Base-by-base conservation (phyloP, 2,329 filamentous ascomycete genomes). In the Clarireedia paspali region DNA sequence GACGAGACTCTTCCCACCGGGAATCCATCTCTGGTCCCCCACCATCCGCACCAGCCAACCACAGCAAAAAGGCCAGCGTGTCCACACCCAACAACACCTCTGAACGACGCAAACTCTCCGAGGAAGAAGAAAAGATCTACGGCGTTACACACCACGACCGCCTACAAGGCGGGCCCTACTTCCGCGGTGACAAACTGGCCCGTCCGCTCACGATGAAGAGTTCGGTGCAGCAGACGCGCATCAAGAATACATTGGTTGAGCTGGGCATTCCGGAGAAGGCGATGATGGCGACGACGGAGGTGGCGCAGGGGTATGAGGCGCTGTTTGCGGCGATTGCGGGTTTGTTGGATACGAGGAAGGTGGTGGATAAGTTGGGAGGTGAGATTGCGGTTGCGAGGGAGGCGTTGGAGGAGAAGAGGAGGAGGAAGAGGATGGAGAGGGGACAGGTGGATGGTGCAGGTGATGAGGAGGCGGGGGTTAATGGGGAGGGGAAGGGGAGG, bases 131-230 rank as follows among this genome's bases (percentile, higher is more conserved):
- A 73, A 72, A 81, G 60, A 79, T 87, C 36, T 97, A 92, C 67
- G 94, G 92, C 60, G 87, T 99, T 9, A 82, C 87, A 6, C 84
- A 89, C 62, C 87, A 92, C 68, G 92, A 97, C 55, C 88, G 92
- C 27, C 79, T 96, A 40, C 84, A 87, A 20, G 87, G 86, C 7
- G 92, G 94, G 6, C 89, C 96, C 38, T 87, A 89, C 14, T 97
- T 97, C 78, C 88, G 92, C 12, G 90, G 90, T 27, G 88, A 92
- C 64, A 86, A 83, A 69, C 82, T 92, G 57, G 85, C 86, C 63
- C 91, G 91, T 70, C 81, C 89, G 24, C 86, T 90, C 55, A 83
- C 84, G 39, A 87, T 87, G 61, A 91, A 91, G 73, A 87, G 82
- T 15, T 82, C 85, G 53, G 82, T 87, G 59, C 88, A 91, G 68